A percentile compares a stretch with the other conserved stretches of the same genome.
Conservation (phyloP, 805 yeast species). For the Grigorovia transvaalensis region DNA sequence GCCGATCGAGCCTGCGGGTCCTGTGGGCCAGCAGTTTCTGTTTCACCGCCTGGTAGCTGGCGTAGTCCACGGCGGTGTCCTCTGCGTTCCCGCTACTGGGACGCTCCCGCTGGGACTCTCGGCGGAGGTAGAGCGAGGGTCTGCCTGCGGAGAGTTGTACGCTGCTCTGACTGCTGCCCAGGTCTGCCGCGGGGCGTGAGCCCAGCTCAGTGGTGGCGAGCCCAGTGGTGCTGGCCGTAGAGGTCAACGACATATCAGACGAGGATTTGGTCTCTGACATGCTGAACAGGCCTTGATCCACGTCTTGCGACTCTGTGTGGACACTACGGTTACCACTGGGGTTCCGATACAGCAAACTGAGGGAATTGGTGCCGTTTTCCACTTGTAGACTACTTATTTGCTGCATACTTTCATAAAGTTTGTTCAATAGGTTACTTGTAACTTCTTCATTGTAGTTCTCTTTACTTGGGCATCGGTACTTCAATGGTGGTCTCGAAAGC, state of each 20-base stretch:
- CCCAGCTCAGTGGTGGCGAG: conserved; percentile 10
- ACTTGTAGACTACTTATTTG: conserved; percentile 16
- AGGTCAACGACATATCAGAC: conserved; percentile 11
- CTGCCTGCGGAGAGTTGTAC: neutral
- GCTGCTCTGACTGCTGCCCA: neutral
- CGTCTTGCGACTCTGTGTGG: no score
- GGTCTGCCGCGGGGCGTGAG: neutral
- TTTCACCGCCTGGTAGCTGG: neutral
- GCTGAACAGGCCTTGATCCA: neutral
- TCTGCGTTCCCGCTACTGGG: neutral
- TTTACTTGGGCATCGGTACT: conserved; percentile 3
- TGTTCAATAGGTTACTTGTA: conserved; percentile 5
- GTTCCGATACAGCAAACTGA: neutral
- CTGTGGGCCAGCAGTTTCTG: neutral
- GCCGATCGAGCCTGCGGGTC: neutral
- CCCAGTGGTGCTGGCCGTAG: conserved; percentile 9
- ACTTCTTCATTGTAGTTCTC: conserved; percentile 4
- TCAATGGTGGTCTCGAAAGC: conserved; percentile 6
- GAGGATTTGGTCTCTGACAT: conserved; percentile 1
- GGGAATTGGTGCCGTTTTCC: neutral
- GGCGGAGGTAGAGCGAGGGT: neutral
- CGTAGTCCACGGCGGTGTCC: neutral
- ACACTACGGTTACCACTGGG: no score
- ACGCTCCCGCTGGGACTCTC: neutral
- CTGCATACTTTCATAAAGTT: conserved; percentile 18